phyloP scores from a whole-genome alignment of 192 early-diverging fungal species.

The Backusella psychrophila region DNA sequence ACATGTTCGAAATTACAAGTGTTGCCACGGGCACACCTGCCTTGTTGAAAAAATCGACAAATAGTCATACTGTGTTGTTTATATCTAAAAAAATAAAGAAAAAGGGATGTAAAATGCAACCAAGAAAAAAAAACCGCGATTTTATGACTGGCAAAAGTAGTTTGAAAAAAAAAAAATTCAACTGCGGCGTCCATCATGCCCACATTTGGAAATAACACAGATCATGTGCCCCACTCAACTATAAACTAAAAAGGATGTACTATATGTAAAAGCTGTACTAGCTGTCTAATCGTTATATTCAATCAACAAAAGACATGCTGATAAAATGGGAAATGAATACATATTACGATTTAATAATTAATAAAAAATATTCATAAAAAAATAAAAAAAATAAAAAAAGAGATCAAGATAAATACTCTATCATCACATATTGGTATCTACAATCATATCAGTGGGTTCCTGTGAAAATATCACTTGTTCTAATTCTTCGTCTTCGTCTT shows the following conservation, averaged over 20 bases:
- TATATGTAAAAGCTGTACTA: no score
- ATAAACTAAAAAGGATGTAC: no score
- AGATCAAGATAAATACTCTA: not conserved
- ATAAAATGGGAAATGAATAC: not conserved
- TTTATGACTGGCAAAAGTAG: not conserved
- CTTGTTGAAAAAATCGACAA: conserved; percentile 50
- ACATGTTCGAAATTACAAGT: conserved; percentile 59
- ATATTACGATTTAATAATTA: not conserved
- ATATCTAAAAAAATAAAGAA: not conserved
- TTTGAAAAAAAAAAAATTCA: not conserved
- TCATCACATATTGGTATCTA: conserved; percentile 1
- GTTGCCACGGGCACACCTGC: conserved; percentile 55
- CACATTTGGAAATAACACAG: no score
- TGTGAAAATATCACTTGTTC: not conserved
- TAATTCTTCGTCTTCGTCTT: not conserved
- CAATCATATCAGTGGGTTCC: not conserved
- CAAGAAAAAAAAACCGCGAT: no score
- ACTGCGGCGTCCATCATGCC: no score
- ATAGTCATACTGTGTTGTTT: conserved; percentile 13
- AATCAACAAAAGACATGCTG: no score
- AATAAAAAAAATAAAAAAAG: not conserved
- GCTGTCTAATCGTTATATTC: no score
- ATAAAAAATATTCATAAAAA: not conserved
- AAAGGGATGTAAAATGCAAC: not conserved
- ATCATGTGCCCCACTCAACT: no score